Base-by-base conservation (phyloP, 2,329 filamentous ascomycete genomes). In the Tolypocladium nubicola region DNA sequence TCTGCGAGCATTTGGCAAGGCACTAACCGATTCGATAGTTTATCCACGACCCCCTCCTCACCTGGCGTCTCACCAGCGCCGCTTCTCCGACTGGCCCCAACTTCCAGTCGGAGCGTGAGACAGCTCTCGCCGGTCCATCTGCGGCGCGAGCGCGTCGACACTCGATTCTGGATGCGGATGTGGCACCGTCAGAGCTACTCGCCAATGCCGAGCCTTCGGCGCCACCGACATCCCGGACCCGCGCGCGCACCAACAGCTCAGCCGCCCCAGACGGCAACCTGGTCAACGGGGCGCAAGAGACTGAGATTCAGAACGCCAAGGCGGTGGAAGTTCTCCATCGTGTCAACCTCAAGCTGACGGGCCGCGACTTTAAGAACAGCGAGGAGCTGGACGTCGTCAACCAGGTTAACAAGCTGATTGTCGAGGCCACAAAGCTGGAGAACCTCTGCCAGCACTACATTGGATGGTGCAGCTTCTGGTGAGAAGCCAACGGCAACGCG, bases 381-480 rank as follows among this genome's bases (percentile, higher is more conserved):
- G 88, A 95, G 66, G 93, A 97, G 74, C 79, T 99, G 61, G 87
- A 86, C 58, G 86, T 96, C 26, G 85, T 89, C 57, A 84, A 85
- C 60, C 94, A 99, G 75, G 95, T 99, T 6, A 93, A 96, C 73
- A 93, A 95, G 72, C 77, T 99, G 66, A 88, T 99, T 65, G 87
- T 88, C 60, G 93, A 99, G 76, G 94, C 94, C 26, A 99, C 94
- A 8, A 97, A 94, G 68, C 79, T 97, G 65, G 94, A 97, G 80
- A 97, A 97, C 71, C 77, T 99, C 60, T 99, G 94, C 71, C 94
- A 97, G 78, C 94, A 97, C 76, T 99, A 97, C 71, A 96, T 97
- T 66, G 94, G 94, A 62, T 97, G 93, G 93, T 97, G 93, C 75
- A 95, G 90, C 74, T 97, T 97, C 80, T 97, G 93, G 93, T 97